phyloP scores from a whole-genome alignment of 352 stramenopile species.

The Phytophthora citricola region DNA sequence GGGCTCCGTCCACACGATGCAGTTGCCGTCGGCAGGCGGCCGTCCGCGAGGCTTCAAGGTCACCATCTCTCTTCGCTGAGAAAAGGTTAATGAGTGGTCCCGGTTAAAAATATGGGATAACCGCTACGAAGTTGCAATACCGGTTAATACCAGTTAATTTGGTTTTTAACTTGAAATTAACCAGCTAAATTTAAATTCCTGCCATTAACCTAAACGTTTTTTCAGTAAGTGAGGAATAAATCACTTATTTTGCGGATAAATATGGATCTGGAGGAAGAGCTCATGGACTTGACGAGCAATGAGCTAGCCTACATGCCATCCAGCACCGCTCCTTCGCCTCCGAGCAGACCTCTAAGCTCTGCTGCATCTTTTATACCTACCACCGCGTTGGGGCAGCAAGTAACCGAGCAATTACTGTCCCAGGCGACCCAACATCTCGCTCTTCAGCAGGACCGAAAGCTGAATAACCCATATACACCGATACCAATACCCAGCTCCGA shows the following conservation, averaged over 20 bases:
- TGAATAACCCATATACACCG: too few species aligned
- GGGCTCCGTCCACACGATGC: slow-evolving; percentile 25
- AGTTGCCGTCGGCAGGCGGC: slow-evolving; percentile 26
- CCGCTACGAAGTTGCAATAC: too few species aligned
- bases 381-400: slow-evolving; percentile 21
- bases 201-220: too few species aligned
- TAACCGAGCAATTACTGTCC: slow-evolving; percentile 14
- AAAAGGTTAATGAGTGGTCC: too few species aligned
- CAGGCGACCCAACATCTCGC: slow-evolving; percentile 14
- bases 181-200: too few species aligned
- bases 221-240: background rate
- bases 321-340: background rate
- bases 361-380: background rate
- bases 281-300: slow-evolving; percentile 72
- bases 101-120: too few species aligned
- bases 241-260: background rate
- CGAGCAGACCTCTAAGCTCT: background rate
- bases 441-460: slow-evolving; percentile 4
- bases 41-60: slow-evolving; percentile 24
- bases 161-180: background rate
- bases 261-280: slow-evolving; percentile 60
- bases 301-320: slow-evolving; percentile 61
- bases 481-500: background rate
- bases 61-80: background rate
- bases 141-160: too few species aligned